phyloP scores from a whole-genome alignment of 345 rosid genomes.

The Bruguiera gymnorhiza region DNA sequence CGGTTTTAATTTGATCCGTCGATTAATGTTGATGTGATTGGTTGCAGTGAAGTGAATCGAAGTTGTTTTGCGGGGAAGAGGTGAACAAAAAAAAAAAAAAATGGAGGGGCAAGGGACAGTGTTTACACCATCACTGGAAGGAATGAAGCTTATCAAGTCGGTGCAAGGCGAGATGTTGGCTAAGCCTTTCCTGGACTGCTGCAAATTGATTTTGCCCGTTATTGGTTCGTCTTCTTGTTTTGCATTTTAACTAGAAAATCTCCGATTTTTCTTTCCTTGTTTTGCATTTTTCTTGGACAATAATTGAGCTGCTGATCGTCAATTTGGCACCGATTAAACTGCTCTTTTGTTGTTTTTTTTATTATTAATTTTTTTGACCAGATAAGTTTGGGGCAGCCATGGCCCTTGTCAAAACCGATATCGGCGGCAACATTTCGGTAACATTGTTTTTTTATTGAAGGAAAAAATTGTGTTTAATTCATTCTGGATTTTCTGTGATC shows the following conservation, averaged over 20 bases:
- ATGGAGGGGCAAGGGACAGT: conserved; percentile 59
- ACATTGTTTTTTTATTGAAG: background rate
- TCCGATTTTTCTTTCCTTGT: background rate
- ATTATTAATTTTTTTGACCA: conserved; percentile 11
- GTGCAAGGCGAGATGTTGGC: conserved; percentile 72
- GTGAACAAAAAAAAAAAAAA: background rate
- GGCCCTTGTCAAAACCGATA: conserved; percentile 82
- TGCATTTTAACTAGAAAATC: too few relatives aligned
- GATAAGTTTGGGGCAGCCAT: conserved; percentile 94
- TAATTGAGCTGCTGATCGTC: too few relatives aligned
- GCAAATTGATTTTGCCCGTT: conserved; percentile 82
- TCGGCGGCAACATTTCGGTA: conserved; percentile 89
- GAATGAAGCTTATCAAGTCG: conserved; percentile 77
- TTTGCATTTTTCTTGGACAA: background rate
- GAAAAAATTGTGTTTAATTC: too few relatives aligned
- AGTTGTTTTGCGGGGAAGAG: background rate
- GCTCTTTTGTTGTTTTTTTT: background rate
- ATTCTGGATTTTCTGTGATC: background rate
- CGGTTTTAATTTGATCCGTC: too few relatives aligned
- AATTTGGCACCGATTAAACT: too few relatives aligned
- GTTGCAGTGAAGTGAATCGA: too few relatives aligned
- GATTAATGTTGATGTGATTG: too few relatives aligned
- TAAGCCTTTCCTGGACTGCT: conserved; percentile 80
- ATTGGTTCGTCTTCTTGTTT: conserved; percentile 43
- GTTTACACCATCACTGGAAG: conserved; percentile 79